These are phyloP conservation scores for Penicillium aurantiogriseum DNA, from an alignment of 2,329 filamentous ascomycete genomes.

Conservation along the genomic window DNA sequence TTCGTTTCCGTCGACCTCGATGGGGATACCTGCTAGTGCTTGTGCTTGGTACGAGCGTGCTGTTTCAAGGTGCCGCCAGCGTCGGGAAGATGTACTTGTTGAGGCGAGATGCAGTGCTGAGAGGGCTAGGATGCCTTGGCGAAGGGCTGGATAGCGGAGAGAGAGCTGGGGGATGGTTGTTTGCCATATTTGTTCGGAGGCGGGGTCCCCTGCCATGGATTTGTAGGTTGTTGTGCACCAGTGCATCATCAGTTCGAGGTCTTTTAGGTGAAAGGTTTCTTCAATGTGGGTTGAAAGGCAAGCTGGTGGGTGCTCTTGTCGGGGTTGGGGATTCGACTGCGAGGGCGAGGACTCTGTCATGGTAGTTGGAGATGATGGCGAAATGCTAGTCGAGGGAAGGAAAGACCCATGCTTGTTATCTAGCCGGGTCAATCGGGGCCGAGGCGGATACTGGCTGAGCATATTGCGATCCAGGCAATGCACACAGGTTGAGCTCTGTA, in stretches of 20 bases:
- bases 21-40: constrained; percentile 26
- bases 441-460: constrained; percentile 10
- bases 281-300: constrained; percentile 6
- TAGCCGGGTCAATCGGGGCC: constrained; percentile 18
- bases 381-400: background rate
- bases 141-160: constrained; percentile 30
- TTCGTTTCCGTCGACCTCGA: constrained; percentile 18
- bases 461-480: constrained; percentile 17
- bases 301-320: background rate
- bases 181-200: constrained; percentile 33
- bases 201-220: constrained; percentile 27
- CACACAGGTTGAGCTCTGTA: background rate
- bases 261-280: constrained; percentile 24
- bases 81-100: constrained; percentile 12
- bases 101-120: constrained; percentile 35
- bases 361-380: background rate
- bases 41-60: constrained; percentile 32
- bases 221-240: constrained; percentile 38
- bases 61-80: constrained; percentile 25
- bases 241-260: constrained; percentile 37
- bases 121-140: constrained; percentile 38
- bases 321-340: background rate
- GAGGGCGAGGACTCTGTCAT: background rate
- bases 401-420: constrained; percentile 15
- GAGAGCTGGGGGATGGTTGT: constrained; percentile 32